These are phyloP conservation scores for Colletotrichum truncatum DNA, from an alignment of 2,329 filamentous ascomycete species.

Conservation along the genomic window DNA sequence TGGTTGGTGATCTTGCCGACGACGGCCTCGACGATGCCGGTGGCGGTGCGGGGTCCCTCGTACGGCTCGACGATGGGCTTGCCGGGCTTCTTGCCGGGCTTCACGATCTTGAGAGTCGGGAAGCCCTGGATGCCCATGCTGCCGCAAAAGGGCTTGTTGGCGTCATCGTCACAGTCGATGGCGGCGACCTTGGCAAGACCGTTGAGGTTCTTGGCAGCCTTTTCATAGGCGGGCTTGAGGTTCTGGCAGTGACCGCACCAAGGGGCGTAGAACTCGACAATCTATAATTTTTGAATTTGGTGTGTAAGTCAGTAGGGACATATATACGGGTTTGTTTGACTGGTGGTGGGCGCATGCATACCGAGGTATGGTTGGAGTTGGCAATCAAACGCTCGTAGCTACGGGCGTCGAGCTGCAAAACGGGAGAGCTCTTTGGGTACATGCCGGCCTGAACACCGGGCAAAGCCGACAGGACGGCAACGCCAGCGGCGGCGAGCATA, in stretches of 20 bases:
- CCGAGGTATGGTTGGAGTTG: slow-evolving; percentile 90
- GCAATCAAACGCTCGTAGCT: slow-evolving; percentile 85
- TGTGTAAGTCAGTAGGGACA: neutral
- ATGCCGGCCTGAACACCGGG: slow-evolving; percentile 75
- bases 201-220: slow-evolving; percentile 87
- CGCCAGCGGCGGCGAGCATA: slow-evolving; percentile 63
- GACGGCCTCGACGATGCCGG: slow-evolving; percentile 86
- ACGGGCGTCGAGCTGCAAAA: slow-evolving; percentile 82
- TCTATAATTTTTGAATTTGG: slow-evolving; percentile 54
- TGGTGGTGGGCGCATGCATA: slow-evolving; percentile 47
- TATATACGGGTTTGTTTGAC: no score
- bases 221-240: slow-evolving; percentile 95
- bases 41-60: slow-evolving; percentile 83
- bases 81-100: slow-evolving; percentile 79
- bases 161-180: slow-evolving; percentile 92
- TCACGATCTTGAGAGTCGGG: slow-evolving; percentile 93
- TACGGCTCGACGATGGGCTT: slow-evolving; percentile 91
- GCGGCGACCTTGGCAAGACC: slow-evolving; percentile 95
- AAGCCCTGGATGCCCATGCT: slow-evolving; percentile 91
- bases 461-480: slow-evolving; percentile 72
- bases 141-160: slow-evolving; percentile 89
- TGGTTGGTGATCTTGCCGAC: slow-evolving; percentile 91
- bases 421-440: slow-evolving; percentile 87
- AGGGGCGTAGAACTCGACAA: slow-evolving; percentile 90
- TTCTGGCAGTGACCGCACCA: slow-evolving; percentile 99